Base-by-base conservation (phyloP, 768 basidiomycete species). In the Lactarius trivialis region DNA sequence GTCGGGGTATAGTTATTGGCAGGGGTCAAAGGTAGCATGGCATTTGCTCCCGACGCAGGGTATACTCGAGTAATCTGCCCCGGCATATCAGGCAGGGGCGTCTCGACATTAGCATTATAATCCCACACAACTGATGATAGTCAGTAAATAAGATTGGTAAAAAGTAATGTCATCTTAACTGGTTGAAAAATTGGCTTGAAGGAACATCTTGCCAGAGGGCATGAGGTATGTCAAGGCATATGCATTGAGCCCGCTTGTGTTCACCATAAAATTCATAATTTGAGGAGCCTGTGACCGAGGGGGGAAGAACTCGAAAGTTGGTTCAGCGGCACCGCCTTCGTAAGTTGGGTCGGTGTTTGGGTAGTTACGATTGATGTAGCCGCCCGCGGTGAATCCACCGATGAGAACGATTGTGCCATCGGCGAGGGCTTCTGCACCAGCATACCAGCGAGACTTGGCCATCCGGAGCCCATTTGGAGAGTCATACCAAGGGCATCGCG, bases 21-120 rank as follows among this genome's bases (percentile, higher is more conserved):
- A 5, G 89, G 88, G 2, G 91, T 95, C 15, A 98, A 79, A 7
- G 95, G 95, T 1, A 98, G 81, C 88, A 98, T 91, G 43, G 88
- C 89, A 2, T 81, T 81, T 0, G 88, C 95, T 32, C 90, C 92
- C 8, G 92, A 92, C 0, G 88, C 94, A 12, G 93, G 93, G 70
- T 94, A 94, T 4, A 91, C 88, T 32, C 92, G 86, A 24, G 82
- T 86, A 50, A 94, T 84, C 41, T 78, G 75, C 34, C 77, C 76
- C 0, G 89, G 89, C 88, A 90, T 91, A 63, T 81, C 73, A 3
- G 89, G 89, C 15, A 91, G 79, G 3, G 77, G 75, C 0, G 78
- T 84, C 70, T 90, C 88, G 3, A 71, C 57, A 70, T 89, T 88
- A 36, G 71, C 73, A 7, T 75, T 69, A 41, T 81, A 78, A 62